Percentiles rank a stretch among this genome's conserved stretches.
These are phyloP conservation scores for Hortaea sp. DNA, from an alignment of 2,329 filamentous ascomycete genomes.

Conservation along the genomic window DNA sequence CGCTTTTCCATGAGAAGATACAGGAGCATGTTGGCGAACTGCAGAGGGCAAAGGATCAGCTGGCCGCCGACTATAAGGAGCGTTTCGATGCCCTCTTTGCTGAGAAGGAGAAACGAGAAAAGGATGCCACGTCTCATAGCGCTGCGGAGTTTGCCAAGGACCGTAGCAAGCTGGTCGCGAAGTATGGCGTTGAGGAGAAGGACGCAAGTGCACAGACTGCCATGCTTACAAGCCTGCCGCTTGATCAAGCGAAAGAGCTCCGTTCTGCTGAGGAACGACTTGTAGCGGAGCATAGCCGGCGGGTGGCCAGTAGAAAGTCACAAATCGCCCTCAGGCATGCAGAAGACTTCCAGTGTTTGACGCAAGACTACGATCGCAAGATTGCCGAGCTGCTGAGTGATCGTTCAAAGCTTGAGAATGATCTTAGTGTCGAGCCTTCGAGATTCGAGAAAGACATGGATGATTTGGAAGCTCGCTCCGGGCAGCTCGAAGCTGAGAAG, in stretches of 20 bases:
- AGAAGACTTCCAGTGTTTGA: slow-evolving; percentile 23
- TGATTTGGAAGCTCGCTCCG: slow-evolving; percentile 17
- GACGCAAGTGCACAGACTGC: slow-evolving; percentile 12
- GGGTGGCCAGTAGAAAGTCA: slow-evolving; percentile 24
- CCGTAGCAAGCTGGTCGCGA: slow-evolving; percentile 21
- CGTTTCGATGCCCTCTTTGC: slow-evolving; percentile 22
- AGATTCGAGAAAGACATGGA: slow-evolving; percentile 23
- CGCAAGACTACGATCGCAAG: slow-evolving; percentile 24
- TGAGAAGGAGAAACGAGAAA: slow-evolving; percentile 22
- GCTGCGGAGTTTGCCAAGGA: slow-evolving; percentile 23
- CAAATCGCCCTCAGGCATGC: slow-evolving; percentile 27
- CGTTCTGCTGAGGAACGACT: slow-evolving; percentile 22
- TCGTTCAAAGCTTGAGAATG: slow-evolving; percentile 20
- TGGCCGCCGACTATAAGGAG: slow-evolving; percentile 24
- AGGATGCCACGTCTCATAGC: slow-evolving; percentile 20
- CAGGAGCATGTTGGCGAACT: slow-evolving; percentile 27
- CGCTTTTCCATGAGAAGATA: slow-evolving; percentile 26
- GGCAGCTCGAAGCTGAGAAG: slow-evolving; percentile 16
- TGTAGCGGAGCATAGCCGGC: slow-evolving; percentile 23
- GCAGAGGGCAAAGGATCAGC: slow-evolving; percentile 25
- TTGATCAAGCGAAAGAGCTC: slow-evolving; percentile 15
- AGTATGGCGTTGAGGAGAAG: slow-evolving; percentile 14
- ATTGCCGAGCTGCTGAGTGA: slow-evolving; percentile 21
- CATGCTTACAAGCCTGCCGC: slow-evolving; percentile 14
- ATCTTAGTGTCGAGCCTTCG: slow-evolving; percentile 22